phyloP scores from a whole-genome alignment of 495 filamentous ascomycete species.

The Cairneyella variabilis region DNA sequence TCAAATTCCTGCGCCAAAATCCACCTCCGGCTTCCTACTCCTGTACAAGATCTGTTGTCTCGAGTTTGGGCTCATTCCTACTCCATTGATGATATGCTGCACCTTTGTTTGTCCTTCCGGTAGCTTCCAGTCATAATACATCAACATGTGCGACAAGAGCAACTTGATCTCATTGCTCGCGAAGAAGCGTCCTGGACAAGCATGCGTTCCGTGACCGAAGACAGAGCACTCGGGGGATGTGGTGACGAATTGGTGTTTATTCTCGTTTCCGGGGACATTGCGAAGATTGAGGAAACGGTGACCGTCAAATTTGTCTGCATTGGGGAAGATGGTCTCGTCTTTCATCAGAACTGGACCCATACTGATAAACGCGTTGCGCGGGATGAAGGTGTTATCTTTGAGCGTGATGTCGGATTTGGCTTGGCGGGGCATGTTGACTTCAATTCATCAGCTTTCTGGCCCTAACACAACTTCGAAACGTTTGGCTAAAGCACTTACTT shows the following conservation, averaged over 20 bases:
- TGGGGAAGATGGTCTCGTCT: slow-evolving; percentile 40
- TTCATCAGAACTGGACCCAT: slow-evolving; percentile 31
- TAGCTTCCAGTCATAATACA: slow-evolving; percentile 15
- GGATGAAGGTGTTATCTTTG: slow-evolving; percentile 44
- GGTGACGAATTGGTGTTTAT: slow-evolving; percentile 37
- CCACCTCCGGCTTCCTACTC: no score
- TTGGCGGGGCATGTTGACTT: slow-evolving; percentile 42
- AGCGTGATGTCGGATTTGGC: slow-evolving; percentile 35
- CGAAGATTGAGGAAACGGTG: slow-evolving; percentile 47
- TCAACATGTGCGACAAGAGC: slow-evolving; percentile 16
- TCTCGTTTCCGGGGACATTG: slow-evolving; percentile 13
- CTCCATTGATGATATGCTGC: no score
- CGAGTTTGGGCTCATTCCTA: no score
- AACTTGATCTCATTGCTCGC: slow-evolving; percentile 30
- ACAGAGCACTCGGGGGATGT: slow-evolving; percentile 21
- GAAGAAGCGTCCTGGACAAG: slow-evolving; percentile 60
- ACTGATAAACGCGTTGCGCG: slow-evolving; percentile 40
- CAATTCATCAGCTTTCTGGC: neutral
- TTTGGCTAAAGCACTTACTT: slow-evolving; percentile 25
- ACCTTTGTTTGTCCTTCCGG: no score
- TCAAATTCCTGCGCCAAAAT: no score
- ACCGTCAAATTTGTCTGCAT: slow-evolving; percentile 43
- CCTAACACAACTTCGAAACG: slow-evolving; percentile 14
- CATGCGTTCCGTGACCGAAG: slow-evolving; percentile 52
- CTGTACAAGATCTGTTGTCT: no score